Base-by-base conservation (phyloP, 768 basidiomycete genomes). In the Suillus sp. region DNA sequence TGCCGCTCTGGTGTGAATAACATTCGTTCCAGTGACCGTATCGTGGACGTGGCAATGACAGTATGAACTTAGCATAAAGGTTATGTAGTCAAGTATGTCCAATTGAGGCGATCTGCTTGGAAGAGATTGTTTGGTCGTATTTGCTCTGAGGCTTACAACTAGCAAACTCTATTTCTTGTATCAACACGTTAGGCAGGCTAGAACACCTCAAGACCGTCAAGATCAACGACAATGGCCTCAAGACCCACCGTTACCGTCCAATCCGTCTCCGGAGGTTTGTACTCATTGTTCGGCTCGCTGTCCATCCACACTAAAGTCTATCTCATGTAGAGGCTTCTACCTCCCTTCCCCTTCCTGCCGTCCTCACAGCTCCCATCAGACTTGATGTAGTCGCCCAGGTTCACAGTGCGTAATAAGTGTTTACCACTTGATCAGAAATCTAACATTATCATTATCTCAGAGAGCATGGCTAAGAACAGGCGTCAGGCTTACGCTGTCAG, bases 351-450 rank as follows among this genome's bases (percentile, higher is more conserved):
- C 91, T 96, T 71, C 95, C 96, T 59, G 94, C 95, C 72, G 97
- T 99, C 75, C 83, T 99, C 74, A 96, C 95, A 72, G 97, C 96
- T 43, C 96, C 97, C 73, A 99, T 99, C 80, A 86, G 97, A 79
- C 88, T 96, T 75, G 97, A 99, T 86, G 95, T 99, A 69, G 96
- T 99, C 71, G 86, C 93, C 65, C 95, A 95, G 79, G 94, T 99
- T 64, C 96, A 99, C 92, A 99, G 97, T 98, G 78, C 82, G 93
- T 87, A 74, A n/a, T 40, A 54, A 42, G 56, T n/a, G 35, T 27
- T 60, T 40, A 22, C n/a, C 58, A 22, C 62, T 47, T 64, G 40
- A 70, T 69, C 61, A 70, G 48, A n/a, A 60, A 45, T 64, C 14
- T 64, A 1, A 42, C 32, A 8, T 42, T 14, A 10, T 57, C 32